Evolutionary conservation across 2,329 filamentous ascomycete species (phyloP), one percentile per base, ranked within the genome.

Genomic region (Westerdykella sp.): DNA sequence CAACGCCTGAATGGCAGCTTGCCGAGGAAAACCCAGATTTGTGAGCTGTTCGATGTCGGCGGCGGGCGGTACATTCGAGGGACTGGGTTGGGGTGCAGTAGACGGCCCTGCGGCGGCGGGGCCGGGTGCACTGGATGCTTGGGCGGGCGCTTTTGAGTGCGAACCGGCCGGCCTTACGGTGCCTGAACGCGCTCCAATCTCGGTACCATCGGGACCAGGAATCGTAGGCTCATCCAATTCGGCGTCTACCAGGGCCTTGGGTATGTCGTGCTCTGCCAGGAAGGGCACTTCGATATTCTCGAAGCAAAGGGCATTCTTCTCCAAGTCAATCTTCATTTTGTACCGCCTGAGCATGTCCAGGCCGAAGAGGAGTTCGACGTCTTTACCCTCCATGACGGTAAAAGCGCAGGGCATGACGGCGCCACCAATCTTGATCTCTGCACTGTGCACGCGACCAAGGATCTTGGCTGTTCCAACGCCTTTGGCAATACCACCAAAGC

Each of bases 301-400:
- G 54, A 98, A 95, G 49, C 94, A 78, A 14, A 98, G 79, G 50
- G 83, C 86, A 59, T 93, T 88, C 59, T 84, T 84, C 50, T 81
- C 78, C 11, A 98, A 77, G 65, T 98, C 93, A 59, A 98, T 91
- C 56, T 79, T 85, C 30, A 91, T 93, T 68, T 95, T 91, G 68
- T 97, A 90, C 32, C 93, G 81, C 71, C 95, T 96, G 48, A 98
- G 76, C 87, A 98, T 98, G 67, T 98, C 93, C 34, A 98, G 73
- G 3, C 93, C 93, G 11, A 98, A 79, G 2, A 98, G 78, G 14
- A 98, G 75, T 64, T 97, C 93, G 18, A 98, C 93, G 41, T 88
- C 83, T 69, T 97, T 98, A 51, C 93, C 93, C 71, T 98, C 93
- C 93, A 98, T 98, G 61, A 98, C 93, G 3, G 93, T 98, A 67